These are phyloP conservation scores for Puccinia triticina DNA, from an alignment of 1,284 basidiomycete genomes.

Conservation along the genomic window DNA sequence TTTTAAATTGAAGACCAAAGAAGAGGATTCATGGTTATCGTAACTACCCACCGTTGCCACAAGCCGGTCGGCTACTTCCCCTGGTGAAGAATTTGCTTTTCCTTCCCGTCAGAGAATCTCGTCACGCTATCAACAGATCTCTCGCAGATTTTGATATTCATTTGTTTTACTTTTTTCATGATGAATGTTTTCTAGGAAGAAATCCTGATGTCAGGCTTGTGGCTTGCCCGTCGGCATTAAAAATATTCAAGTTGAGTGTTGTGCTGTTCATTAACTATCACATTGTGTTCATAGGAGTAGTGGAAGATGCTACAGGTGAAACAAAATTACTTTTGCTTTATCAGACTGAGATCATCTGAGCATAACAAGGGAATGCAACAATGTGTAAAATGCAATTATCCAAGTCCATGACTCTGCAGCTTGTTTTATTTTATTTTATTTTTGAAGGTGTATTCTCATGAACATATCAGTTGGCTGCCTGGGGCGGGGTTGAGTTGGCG, in stretches of 20 bases:
- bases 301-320: background rate
- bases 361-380: background rate
- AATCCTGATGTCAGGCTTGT: slow-evolving; percentile 34
- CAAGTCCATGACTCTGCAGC: background rate
- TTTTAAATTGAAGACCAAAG: no score
- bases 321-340: background rate
- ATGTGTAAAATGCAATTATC: background rate
- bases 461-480: no score
- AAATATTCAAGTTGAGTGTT: slow-evolving; percentile 36
- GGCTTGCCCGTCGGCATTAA: slow-evolving; percentile 40
- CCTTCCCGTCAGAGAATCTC: no score
- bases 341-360: slow-evolving; percentile 19
- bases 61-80: slow-evolving; percentile 50
- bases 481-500: background rate
- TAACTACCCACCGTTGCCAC: no score
- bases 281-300: background rate
- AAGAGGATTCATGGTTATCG: no score
- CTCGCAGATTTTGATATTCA: no score
- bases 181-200: slow-evolving; percentile 6
- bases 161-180: no score
- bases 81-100: slow-evolving; percentile 32
- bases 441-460: no score
- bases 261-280: background rate
- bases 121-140: no score
- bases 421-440: no score